Evolutionary conservation across 148 eudicot genomes (phyloP), one percentile per base, ranked within the genome.

Genomic region (Heliamphora exappendiculata): DNA sequence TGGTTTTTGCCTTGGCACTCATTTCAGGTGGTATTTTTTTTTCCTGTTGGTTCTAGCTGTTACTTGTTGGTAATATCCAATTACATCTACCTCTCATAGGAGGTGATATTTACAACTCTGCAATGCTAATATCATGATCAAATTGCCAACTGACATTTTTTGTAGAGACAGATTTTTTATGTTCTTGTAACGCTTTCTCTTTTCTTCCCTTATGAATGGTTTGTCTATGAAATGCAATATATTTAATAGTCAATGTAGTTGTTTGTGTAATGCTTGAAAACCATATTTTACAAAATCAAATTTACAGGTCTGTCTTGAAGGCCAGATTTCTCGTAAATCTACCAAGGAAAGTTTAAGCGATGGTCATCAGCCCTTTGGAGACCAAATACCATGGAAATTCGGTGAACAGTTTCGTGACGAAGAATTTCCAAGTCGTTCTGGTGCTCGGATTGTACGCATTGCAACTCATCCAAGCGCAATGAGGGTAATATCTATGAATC

Each of bases 381-480:
- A 95, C 82, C 98, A 92, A 82, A 95, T 95, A 79, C 97, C 98
- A 11, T 95, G 98, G 98, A 95, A 95, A 72, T 90, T 90, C 75
- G 91, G 92, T 70, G 88, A 92, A 75, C 92, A 95, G 81, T 95
- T 88, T 78, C 76, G 77, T 45, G 93, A 95, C 76, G 85, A 90
- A 50, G 86, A 70, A 64, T 95, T 95, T 63, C 98, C 97, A 14
- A 88, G 86, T 72, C 97, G 92, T 77, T 92, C 98, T 58, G 98
- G 98, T 76, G 98, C 90, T 63, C 96, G 98, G 33, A 86, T 95
- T 79, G 98, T 95, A 29, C 92, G 98, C 69, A 92, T 95, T 67
- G 98, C 98, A 67, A 91, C 98, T 63, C 98, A 95, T 86, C 98
- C 98, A 73, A 86, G 86, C 88, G 98, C 97, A 84, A 95, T 92